Evolutionary conservation across 1,139 yeast genomes (phyloP).

Genomic region (Diutina sp.): DNA sequence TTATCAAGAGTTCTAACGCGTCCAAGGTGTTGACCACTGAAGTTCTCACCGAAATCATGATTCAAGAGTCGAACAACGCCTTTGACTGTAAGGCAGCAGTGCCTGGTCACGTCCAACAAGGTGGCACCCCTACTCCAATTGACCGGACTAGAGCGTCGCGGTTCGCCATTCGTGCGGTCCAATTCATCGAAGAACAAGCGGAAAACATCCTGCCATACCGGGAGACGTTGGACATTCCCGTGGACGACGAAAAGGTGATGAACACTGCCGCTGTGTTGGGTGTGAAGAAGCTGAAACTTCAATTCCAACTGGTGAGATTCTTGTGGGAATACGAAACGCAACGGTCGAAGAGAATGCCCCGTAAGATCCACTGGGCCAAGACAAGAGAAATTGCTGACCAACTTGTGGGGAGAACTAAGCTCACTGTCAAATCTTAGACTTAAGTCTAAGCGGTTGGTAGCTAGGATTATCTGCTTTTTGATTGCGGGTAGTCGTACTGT

Average conservation of each 20-base stretch:
- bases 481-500: too few species aligned
- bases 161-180: constrained; percentile 77
- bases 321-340: constrained; percentile 85
- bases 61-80: constrained; percentile 59
- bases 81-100: constrained; percentile 93
- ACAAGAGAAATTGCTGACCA: constrained; percentile 72
- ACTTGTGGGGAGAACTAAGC: constrained; percentile 53
- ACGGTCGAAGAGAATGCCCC: constrained; percentile 72
- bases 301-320: constrained; percentile 58
- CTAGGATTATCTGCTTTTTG: too few species aligned
- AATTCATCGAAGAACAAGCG: constrained; percentile 50
- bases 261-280: constrained; percentile 2
- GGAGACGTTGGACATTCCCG: constrained; percentile 3
- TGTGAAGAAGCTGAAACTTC: constrained; percentile 54
- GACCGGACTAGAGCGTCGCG: constrained; percentile 90
- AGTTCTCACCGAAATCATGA: constrained; percentile 69
- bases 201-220: background rate
- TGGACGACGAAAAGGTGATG: constrained; percentile 11
- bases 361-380: constrained; percentile 70
- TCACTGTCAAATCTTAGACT: background rate
- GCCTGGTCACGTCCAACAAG: constrained; percentile 98
- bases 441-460: too few species aligned
- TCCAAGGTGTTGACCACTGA: constrained; percentile 73
- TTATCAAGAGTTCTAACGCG: constrained; percentile 79
- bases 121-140: constrained; percentile 90